A percentile compares a stretch with the other conserved stretches of the same genome.
phyloP scores from a whole-genome alignment of 805 yeast genomes.

The Yarrowia bubula region DNA sequence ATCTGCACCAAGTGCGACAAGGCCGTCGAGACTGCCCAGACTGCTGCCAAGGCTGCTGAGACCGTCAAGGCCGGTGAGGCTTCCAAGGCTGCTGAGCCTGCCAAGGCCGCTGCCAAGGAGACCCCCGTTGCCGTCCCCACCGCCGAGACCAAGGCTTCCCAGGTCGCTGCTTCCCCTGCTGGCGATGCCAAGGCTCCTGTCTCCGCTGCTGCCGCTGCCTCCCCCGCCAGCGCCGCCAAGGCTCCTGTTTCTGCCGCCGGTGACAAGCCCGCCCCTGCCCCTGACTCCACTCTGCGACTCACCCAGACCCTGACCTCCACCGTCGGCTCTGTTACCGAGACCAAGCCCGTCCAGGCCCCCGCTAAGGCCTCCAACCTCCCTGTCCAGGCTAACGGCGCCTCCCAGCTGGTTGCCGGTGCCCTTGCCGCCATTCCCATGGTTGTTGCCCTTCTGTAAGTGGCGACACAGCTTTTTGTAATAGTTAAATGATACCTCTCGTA shows the following conservation, averaged over 20 bases:
- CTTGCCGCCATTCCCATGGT: neutral
- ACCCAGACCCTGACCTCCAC: neutral
- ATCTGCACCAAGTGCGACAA: neutral
- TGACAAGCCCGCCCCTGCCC: neutral
- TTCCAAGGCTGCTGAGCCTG: neutral
- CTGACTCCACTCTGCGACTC: neutral
- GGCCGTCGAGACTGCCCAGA: neutral
- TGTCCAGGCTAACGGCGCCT: constrained; percentile 8
- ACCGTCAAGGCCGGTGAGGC: neutral
- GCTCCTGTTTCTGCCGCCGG: neutral
- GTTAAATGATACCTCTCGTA: neutral
- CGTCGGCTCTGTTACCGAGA: neutral
- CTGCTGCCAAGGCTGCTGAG: neutral
- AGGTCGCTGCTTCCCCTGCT: neutral
- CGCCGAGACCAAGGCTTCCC: neutral
- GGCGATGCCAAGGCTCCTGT: neutral
- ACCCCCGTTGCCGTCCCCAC: neutral
- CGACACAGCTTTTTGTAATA: neutral
- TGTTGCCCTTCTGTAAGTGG: neutral
- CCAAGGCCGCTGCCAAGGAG: neutral
- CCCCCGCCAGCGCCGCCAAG: too few species aligned
- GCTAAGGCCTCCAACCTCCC: neutral
- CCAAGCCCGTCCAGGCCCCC: neutral
- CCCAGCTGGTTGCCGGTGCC: neutral
- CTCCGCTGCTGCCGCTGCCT: neutral